A percentile compares a stretch with the other conserved stretches of the same genome.
Conservation (phyloP, 306 rosid species). For the Coriaria nepalensis region DNA sequence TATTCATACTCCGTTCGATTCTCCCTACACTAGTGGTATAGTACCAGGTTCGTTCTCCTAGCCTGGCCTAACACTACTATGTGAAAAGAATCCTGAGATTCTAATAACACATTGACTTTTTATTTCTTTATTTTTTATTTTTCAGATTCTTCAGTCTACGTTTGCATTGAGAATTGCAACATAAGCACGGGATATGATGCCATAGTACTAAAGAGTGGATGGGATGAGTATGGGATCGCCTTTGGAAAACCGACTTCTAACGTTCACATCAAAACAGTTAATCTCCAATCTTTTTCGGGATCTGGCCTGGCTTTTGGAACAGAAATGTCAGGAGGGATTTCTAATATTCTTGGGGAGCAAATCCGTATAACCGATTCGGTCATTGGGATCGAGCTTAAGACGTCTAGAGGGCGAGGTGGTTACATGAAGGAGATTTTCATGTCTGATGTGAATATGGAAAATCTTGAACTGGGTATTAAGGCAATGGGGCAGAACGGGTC, state of each 20-base stretch:
- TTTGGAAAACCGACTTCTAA: slow-evolving; percentile 34
- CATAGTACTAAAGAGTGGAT: slow-evolving; percentile 54
- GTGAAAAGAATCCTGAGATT: not conserved
- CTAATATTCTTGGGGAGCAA: slow-evolving; percentile 22
- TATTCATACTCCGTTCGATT: slow-evolving; percentile 29
- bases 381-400: slow-evolving; percentile 36
- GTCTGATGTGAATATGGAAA: slow-evolving; percentile 23
- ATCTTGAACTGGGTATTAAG: slow-evolving; percentile 25
- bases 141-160: slow-evolving; percentile 43
- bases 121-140: slow-evolving; percentile 4
- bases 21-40: slow-evolving; percentile 53
- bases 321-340: slow-evolving; percentile 66
- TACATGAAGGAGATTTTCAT: slow-evolving; percentile 30
- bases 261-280: slow-evolving; percentile 32
- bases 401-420: slow-evolving; percentile 54
- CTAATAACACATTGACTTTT: not conserved
- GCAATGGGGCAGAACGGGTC: slow-evolving; percentile 31
- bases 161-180: slow-evolving; percentile 51
- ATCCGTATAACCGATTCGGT: slow-evolving; percentile 26
- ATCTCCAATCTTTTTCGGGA: slow-evolving; percentile 34
- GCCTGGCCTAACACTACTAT: not conserved
- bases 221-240: slow-evolving; percentile 56
- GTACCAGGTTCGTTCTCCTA: slow-evolving; percentile 40
- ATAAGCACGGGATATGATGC: slow-evolving; percentile 48
- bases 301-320: slow-evolving; percentile 47